Evolutionary conservation across 1,139 yeast species (phyloP), one percentile per base, ranked within the genome.

Genomic region (Kurtzmaniella natalensis): DNA sequence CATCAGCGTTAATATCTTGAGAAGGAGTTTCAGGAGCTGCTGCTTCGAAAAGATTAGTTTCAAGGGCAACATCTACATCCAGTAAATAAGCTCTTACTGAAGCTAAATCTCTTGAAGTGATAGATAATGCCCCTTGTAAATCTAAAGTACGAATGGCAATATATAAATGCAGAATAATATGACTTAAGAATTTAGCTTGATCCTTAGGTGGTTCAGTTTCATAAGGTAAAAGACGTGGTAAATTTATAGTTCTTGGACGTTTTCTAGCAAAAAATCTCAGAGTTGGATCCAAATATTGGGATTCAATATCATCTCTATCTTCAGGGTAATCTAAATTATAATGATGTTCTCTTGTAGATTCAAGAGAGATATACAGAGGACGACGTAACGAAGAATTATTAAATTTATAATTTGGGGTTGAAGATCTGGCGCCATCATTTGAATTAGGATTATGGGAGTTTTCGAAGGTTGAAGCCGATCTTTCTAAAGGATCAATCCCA

Each of bases 91-190:
- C 47, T 36, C 51, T 57, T 32, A 70, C 46, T 2, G 62, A 53
- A 1, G 70, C 76, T 45, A 78, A 59, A 43, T 79, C 86, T 39
- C 72, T 75, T 9, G 85, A 78, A 13, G 83, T 76, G 6, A 86
- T 76, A 2, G 84, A 72, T 20, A 86, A 64, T 8, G 78, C 64
- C 1, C 95, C 95, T 48, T 79, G 82, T 16, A 86, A 64, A 54
- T 88, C 96, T 43, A 81, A 63, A 4, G 94, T 78, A 44, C 77
- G 70, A 37, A 87, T 73, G 9, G 96, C 87, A 38, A 86, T 76
- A 54, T 86, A 86, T 18, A 92, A 59, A 56, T 87, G 88, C 3
- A 82, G 73, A 22, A 88, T 71, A 22, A 92, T 84, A 50, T 82
- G 94, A 35, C 87, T 72, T 34, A 92, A 64, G 48, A 87, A 89